Evolutionary conservation across 2,329 filamentous ascomycete species (phyloP), one percentile per base, ranked within the genome.

Genomic region (Emergomyces pasteurianus): DNA sequence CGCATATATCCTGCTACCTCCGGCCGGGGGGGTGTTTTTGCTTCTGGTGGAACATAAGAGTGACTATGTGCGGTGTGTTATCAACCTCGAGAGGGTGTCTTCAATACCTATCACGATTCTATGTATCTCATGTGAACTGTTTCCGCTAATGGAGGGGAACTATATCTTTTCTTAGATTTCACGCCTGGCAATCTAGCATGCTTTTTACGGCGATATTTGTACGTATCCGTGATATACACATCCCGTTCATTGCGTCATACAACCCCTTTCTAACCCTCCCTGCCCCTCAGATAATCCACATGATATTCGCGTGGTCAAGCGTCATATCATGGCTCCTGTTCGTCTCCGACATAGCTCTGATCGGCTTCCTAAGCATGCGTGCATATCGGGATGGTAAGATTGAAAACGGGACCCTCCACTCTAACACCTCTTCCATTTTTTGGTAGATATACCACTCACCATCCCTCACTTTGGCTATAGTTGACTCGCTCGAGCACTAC

Each of bases 101-200:
- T 42, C 10, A 3, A 16, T 12, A 12, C n/a, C 31, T 4, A 23
- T 14, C 46, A 3, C 14, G 7, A 12, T 46, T 12, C 0, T 52
- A 31, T n/a, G 31, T n/a, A 43, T 43, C 7, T 31, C 4, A 34
- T 36, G 9, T 36, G 2, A 59, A 55, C 23, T 7, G 21, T 5
- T 43, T 52, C 50, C 52, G 38, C 34, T 40, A 55, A 46, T 18
- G 21, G 21, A 23, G 23, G 21, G n/a, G 18, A 23, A 26, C 50
- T 26, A 58, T 62, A 47, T 63, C 61, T 40, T 66, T 52, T 63
- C 61, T 42, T 66, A 92, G 89, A 65, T 97, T 97, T 68, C 94
- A 99, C 74, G 94, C 94, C 8, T 99, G 94, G 92, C 94, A 99
- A 76, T 89, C 88, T 7, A 86, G 87, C 65, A 79, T 96, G 69